Base-by-base conservation (phyloP, 2,329 filamentous ascomycete genomes). In the Clonostachys chloroleuca region DNA sequence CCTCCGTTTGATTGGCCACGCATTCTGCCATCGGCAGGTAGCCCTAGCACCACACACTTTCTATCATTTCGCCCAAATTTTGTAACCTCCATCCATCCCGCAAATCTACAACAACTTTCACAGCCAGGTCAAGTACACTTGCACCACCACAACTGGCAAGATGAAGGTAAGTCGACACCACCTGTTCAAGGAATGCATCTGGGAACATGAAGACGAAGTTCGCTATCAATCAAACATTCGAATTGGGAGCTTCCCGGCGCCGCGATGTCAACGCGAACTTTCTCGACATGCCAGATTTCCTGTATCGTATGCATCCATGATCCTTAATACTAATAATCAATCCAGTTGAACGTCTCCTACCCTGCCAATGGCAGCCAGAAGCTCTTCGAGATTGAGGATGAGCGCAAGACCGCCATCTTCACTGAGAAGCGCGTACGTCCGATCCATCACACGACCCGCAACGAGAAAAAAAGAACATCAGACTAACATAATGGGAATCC, bases 361-460 rank as follows among this genome's bases (percentile, higher is more conserved):
- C 94, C 94, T 79, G 90, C 92, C 86, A 97, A 97, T 80, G 94
- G 94, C 86, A 94, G 91, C 70, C 94, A 99, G 78, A 99, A 99
- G 84, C 84, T 99, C 73, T 86, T 99, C 80, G 95, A 99, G 65
- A 80, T 99, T 66, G 94, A 99, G 70, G 95, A 99, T 88, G 95
- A 99, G 79, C 91, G 92, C 80, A 96, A 96, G 85, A 85, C 97
- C 74, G 88, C 90, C 73, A 83, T 94, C 80, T 97, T 97, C 86
- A 92, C 96, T 87, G 94, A 97, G 77, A 92, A 92, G 84, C 89
- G 89, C 77, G 87, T 87, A 84, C 71, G 83, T 81, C 57, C 42
- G 24, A 43, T 20, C 48, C 47, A 42, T 41, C 48, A 44, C 45
- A 48, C 50, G 43, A 18, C 35, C 34, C 49, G 46, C 47, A 46